Conservation (phyloP, 495 filamentous ascomycete species). For the Sporormia fimetaria region DNA sequence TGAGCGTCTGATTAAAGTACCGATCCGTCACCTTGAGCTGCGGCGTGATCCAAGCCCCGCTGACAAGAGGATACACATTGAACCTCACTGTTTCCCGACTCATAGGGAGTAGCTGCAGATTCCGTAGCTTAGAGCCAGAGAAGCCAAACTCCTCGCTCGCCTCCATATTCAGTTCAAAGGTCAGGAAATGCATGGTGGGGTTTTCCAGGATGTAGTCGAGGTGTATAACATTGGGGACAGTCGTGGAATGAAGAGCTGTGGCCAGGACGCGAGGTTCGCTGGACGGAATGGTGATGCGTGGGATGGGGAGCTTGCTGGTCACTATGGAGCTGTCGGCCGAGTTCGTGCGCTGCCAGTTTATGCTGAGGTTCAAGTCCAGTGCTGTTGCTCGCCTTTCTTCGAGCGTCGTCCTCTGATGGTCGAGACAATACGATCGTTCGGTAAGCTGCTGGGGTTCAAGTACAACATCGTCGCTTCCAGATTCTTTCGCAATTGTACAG, state of each 20-base stretch:
- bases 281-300: slow-evolving; percentile 64
- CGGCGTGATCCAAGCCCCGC: slow-evolving; percentile 25
- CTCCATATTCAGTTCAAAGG: slow-evolving; percentile 86
- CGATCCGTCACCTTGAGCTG: slow-evolving; percentile 25
- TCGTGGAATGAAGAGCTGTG: slow-evolving; percentile 20
- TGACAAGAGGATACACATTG: slow-evolving; percentile 43
- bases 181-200: slow-evolving; percentile 84
- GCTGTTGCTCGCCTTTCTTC: slow-evolving; percentile 66
- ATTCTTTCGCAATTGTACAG: slow-evolving; percentile 37
- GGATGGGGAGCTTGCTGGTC: slow-evolving; percentile 54
- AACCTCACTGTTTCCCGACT: slow-evolving; percentile 61
- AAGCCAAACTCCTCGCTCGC: slow-evolving; percentile 87
- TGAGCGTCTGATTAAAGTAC: slow-evolving; percentile 28
- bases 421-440: slow-evolving; percentile 58
- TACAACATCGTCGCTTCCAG: slow-evolving; percentile 26
- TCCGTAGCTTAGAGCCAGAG: slow-evolving; percentile 69
- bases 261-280: slow-evolving; percentile 83
- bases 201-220: slow-evolving; percentile 77
- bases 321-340: slow-evolving; percentile 37
- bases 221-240: slow-evolving; percentile 38
- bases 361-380: slow-evolving; percentile 61
- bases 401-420: slow-evolving; percentile 58
- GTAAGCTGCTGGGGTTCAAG: slow-evolving; percentile 54
- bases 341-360: slow-evolving; percentile 58
- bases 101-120: slow-evolving; percentile 66